Conservation (phyloP, 805 yeast species). For the Jamesozyma spencerorum region DNA sequence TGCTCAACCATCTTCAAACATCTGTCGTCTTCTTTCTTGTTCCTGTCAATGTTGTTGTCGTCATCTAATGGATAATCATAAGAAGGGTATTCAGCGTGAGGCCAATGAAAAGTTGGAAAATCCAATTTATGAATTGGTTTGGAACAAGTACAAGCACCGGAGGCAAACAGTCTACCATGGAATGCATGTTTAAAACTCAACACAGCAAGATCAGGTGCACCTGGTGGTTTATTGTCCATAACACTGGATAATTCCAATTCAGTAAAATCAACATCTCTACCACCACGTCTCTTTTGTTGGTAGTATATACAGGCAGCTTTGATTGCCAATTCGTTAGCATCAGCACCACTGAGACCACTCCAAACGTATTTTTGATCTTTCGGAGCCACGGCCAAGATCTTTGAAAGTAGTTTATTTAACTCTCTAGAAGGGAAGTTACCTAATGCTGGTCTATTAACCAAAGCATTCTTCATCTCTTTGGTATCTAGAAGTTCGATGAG, state of each 20-base stretch:
- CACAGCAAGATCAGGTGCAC: conserved; percentile 79
- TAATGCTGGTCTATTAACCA: conserved; percentile 60
- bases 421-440: conserved; percentile 58
- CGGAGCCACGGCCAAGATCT: conserved; percentile 55
- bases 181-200: conserved; percentile 80
- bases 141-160: conserved; percentile 84
- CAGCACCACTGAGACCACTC: conserved; percentile 61
- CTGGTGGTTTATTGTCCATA: conserved; percentile 80
- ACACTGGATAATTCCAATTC: conserved; percentile 59
- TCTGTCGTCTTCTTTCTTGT: conserved; percentile 70
- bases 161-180: conserved; percentile 92
- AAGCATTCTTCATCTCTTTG: conserved; percentile 52
- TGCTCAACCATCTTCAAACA: conserved; percentile 71
- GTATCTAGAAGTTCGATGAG: conserved; percentile 49
- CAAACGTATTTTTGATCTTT: conserved; percentile 50
- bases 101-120: conserved; percentile 93
- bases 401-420: conserved; percentile 38
- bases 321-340: conserved; percentile 62
- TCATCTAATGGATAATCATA: conserved; percentile 78
- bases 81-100: conserved; percentile 85
- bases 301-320: conserved; percentile 64
- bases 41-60: conserved; percentile 50
- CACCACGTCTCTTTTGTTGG: conserved; percentile 54
- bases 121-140: conserved; percentile 91
- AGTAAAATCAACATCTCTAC: conserved; percentile 50